These are phyloP conservation scores for Arthrobotrys sinensis DNA, from an alignment of 2,329 filamentous ascomycete genomes.

Conservation along the genomic window DNA sequence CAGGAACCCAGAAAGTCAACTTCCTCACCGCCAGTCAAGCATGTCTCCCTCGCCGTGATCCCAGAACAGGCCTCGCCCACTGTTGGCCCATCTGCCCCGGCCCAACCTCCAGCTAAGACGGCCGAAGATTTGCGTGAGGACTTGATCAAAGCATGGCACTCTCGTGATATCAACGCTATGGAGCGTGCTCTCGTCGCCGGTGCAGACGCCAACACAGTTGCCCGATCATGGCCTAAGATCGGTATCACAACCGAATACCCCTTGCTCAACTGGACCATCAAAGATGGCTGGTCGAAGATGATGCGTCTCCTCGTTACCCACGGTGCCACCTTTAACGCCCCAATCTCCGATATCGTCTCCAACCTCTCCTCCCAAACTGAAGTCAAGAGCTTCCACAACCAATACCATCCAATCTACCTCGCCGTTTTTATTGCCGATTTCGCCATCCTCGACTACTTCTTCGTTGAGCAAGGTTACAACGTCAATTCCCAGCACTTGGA, in stretches of 20 bases:
- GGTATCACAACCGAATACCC: slow-evolving; percentile 57
- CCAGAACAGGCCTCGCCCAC: slow-evolving; percentile 37
- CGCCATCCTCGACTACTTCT: slow-evolving; percentile 57
- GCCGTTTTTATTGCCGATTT: slow-evolving; percentile 60
- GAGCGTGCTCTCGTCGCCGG: slow-evolving; percentile 54
- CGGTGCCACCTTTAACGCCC: slow-evolving; percentile 48
- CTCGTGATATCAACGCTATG: slow-evolving; percentile 60
- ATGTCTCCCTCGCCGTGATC: slow-evolving; percentile 51
- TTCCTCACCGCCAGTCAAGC: slow-evolving; percentile 28
- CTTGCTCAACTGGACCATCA: slow-evolving; percentile 61
- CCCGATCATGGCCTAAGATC: slow-evolving; percentile 59
- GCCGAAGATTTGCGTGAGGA: slow-evolving; percentile 57
- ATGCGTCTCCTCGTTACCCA: slow-evolving; percentile 53
- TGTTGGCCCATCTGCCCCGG: slow-evolving; percentile 17
- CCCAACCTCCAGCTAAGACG: slow-evolving; percentile 18
- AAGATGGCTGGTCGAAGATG: slow-evolving; percentile 60
- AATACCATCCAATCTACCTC: slow-evolving; percentile 60
- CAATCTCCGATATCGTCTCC: slow-evolving; percentile 44
- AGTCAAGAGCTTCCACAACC: slow-evolving; percentile 60
- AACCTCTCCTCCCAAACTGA: slow-evolving; percentile 46
- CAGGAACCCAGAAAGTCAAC: slow-evolving; percentile 49
- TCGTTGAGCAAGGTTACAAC: slow-evolving; percentile 47
- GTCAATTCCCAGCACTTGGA: slow-evolving; percentile 58
- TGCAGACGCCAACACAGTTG: slow-evolving; percentile 54
- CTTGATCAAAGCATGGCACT: slow-evolving; percentile 55